Conservation (phyloP, 2,329 filamentous ascomycete genomes). For the Fusarium nurragi region DNA sequence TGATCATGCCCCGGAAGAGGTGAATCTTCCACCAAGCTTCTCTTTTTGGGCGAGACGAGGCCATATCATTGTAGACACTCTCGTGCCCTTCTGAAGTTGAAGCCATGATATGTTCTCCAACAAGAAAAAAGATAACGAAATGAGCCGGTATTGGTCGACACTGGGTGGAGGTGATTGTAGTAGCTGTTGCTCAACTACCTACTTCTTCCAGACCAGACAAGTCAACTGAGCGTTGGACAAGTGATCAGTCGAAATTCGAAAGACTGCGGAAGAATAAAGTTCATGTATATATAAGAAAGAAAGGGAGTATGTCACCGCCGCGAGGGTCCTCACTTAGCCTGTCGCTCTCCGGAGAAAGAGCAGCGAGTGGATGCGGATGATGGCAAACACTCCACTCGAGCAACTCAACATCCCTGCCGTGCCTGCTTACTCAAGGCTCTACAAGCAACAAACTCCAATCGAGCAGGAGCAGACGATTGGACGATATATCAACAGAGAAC, state of each 20-base stretch:
- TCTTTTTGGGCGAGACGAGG: constrained; percentile 5
- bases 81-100: constrained; percentile 17
- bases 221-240: neutral
- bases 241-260: neutral
- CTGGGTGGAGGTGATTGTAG: neutral
- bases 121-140: neutral
- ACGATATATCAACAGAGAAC: neutral
- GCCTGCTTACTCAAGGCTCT: neutral
- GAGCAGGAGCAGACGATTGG: neutral
- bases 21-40: constrained; percentile 76
- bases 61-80: constrained; percentile 2
- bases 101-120: constrained; percentile 10
- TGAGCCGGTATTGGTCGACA: neutral
- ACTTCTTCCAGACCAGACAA: neutral
- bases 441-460: neutral
- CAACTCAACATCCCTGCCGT: constrained; percentile 7
- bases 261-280: neutral
- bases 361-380: neutral
- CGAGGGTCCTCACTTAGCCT: constrained; percentile 9
- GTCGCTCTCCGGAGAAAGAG: neutral
- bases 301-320: constrained; percentile 18
- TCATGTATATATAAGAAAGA: constrained; percentile 11
- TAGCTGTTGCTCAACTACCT: neutral
- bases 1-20: constrained; percentile 80
- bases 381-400: constrained; percentile 16